These are phyloP conservation scores for Didymella exigua DNA, from an alignment of 2,329 filamentous ascomycete genomes.

Conservation along the genomic window DNA sequence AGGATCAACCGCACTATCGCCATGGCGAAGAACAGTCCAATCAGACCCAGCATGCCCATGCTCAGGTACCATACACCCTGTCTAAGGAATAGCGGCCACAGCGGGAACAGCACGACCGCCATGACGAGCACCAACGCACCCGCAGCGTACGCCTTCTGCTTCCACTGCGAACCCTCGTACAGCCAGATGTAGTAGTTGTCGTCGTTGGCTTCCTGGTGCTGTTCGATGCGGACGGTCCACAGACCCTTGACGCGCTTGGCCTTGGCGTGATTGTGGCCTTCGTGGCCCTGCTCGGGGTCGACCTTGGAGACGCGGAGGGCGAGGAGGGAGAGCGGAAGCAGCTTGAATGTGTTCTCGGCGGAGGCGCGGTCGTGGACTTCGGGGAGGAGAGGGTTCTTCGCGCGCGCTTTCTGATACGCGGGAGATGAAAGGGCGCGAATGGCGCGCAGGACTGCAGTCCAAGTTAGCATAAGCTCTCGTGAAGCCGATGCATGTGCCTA, in stretches of 20 bases:
- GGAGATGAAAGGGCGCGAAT: conserved; percentile 87
- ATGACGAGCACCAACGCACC: conserved; percentile 85
- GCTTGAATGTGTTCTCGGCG: conserved; percentile 92
- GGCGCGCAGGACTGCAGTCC: conserved; percentile 81
- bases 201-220: conserved; percentile 86
- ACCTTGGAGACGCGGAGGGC: conserved; percentile 87
- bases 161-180: conserved; percentile 92
- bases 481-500: conserved; percentile 47
- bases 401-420: conserved; percentile 84
- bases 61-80: conserved; percentile 97
- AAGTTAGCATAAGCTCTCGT: background rate
- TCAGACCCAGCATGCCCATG: conserved; percentile 87
- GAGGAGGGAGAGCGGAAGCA: conserved; percentile 91
- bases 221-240: conserved; percentile 95
- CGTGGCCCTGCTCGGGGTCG: conserved; percentile 73
- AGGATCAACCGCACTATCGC: conserved; percentile 94
- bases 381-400: conserved; percentile 88
- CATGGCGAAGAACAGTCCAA: conserved; percentile 96
- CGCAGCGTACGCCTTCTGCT: conserved; percentile 87
- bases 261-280: conserved; percentile 58
- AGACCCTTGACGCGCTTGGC: conserved; percentile 91
- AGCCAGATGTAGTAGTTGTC: conserved; percentile 97
- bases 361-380: conserved; percentile 85
- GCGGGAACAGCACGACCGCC: conserved; percentile 87
- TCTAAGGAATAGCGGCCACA: conserved; percentile 91